These are phyloP conservation scores for Cadophora gregata DNA, from an alignment of 2,329 filamentous ascomycete species.

Conservation along the genomic window DNA sequence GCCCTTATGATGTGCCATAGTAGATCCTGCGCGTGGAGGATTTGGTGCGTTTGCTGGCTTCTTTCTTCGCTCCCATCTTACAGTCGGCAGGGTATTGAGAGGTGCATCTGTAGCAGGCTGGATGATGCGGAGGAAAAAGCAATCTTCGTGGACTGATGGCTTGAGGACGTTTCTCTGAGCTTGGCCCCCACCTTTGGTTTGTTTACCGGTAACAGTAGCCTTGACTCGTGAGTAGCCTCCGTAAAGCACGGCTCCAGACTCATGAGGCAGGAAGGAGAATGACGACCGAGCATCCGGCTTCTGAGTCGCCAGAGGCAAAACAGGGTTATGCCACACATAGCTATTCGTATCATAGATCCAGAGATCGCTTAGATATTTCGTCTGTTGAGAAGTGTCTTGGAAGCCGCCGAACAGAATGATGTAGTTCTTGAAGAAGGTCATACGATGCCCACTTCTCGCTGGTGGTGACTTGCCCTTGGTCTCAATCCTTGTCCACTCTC, in stretches of 20 bases:
- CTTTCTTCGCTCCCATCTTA: conserved; percentile 94
- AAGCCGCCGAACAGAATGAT: conserved; percentile 96
- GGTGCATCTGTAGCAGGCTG: conserved; percentile 72
- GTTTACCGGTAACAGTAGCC: conserved; percentile 66
- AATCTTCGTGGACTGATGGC: conserved; percentile 92
- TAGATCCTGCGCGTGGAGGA: conserved; percentile 83
- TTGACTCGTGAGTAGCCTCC: conserved; percentile 96
- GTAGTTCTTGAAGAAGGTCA: conserved; percentile 98
- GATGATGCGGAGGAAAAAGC: conserved; percentile 86
- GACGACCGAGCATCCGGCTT: conserved; percentile 92
- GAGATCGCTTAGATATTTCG: conserved; percentile 89
- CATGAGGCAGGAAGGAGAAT: conserved; percentile 90
- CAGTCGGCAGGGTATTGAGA: conserved; percentile 68
- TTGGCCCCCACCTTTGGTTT: conserved; percentile 62
- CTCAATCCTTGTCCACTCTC: conserved; percentile 93
- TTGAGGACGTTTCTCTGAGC: conserved; percentile 77
- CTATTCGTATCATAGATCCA: conserved; percentile 95
- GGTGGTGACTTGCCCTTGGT: conserved; percentile 77
- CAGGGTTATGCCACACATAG: conserved; percentile 82
- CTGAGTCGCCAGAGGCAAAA: conserved; percentile 76
- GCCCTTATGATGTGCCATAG: conserved; percentile 93
- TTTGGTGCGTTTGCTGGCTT: conserved; percentile 87
- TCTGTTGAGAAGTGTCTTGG: conserved; percentile 94
- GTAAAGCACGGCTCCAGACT: conserved; percentile 86
- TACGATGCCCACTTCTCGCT: conserved; percentile 88